These are phyloP conservation scores for Trichoderma brevicompactum DNA, from an alignment of 2,329 filamentous ascomycete species.

Conservation along the genomic window DNA sequence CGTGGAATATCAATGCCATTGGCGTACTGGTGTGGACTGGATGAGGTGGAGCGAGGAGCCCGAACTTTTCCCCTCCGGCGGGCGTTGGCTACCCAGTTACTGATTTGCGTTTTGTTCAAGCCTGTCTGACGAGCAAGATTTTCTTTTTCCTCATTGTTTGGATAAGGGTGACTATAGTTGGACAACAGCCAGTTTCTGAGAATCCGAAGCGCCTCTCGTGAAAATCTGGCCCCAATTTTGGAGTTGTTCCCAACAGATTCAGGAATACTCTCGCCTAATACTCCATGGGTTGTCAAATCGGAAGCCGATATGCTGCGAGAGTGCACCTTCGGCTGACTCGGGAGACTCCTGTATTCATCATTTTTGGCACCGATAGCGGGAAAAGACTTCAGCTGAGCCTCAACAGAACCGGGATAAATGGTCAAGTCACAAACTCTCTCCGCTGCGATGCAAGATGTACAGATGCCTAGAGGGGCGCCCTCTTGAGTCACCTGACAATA, in stretches of 20 bases:
- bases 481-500: conserved; percentile 1
- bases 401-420: neutral
- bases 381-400: neutral
- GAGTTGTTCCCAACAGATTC: neutral
- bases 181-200: conserved; percentile 78
- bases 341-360: neutral
- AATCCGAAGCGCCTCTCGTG: conserved; percentile 72
- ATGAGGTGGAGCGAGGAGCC: conserved; percentile 5
- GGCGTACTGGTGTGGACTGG: conserved; percentile 33
- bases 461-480: neutral
- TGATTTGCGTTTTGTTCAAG: conserved; percentile 76
- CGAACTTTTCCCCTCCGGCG: conserved; percentile 73
- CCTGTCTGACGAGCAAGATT: conserved; percentile 73
- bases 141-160: conserved; percentile 80
- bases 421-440: neutral
- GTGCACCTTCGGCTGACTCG: neutral
- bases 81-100: conserved; percentile 88
- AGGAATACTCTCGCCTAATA: neutral
- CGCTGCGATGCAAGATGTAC: neutral
- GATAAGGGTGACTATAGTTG: conserved; percentile 79
- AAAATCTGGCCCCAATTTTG: conserved; percentile 48
- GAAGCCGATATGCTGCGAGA: conserved; percentile 5
- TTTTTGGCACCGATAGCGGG: neutral
- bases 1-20: conserved; percentile 43
- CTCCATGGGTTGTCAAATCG: neutral